These are phyloP conservation scores for Ogataea pini DNA, from an alignment of 805 yeast species.

Conservation along the genomic window DNA sequence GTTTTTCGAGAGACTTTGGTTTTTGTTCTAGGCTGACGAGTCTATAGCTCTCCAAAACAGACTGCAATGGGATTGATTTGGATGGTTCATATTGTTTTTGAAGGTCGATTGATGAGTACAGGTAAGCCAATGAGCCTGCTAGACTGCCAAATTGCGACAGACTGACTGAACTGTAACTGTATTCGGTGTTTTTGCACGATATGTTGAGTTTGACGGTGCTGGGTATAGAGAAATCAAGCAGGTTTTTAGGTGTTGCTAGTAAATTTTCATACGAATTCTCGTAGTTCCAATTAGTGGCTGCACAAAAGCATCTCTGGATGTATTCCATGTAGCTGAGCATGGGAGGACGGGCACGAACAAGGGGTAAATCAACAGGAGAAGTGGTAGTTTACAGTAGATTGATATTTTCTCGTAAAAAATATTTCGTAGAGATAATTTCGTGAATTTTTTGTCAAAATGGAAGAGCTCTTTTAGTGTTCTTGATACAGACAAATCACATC, in stretches of 20 bases:
- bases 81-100: conserved; percentile 49
- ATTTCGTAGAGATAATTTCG: no score
- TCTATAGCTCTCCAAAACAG: conserved; percentile 68
- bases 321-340: conserved; percentile 90
- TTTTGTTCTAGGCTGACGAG: conserved; percentile 35
- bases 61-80: conserved; percentile 56
- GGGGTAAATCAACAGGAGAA: no score
- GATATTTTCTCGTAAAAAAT: no score
- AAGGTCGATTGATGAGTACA: conserved; percentile 67
- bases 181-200: conserved; percentile 66
- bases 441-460: no score
- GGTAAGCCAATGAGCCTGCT: conserved; percentile 80
- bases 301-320: conserved; percentile 69
- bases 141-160: conserved; percentile 63
- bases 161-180: conserved; percentile 72
- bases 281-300: conserved; percentile 73
- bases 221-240: conserved; percentile 76
- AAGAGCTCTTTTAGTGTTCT: no score
- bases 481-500: no score
- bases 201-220: conserved; percentile 63
- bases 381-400: no score
- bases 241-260: conserved; percentile 64
- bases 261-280: conserved; percentile 77
- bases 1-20: conserved; percentile 16
- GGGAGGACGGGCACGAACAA: not conserved